Evolutionary conservation across 1,284 basidiomycete genomes (phyloP), one percentile per base, ranked within the genome.

Genomic region (Xerocomus tenax): DNA sequence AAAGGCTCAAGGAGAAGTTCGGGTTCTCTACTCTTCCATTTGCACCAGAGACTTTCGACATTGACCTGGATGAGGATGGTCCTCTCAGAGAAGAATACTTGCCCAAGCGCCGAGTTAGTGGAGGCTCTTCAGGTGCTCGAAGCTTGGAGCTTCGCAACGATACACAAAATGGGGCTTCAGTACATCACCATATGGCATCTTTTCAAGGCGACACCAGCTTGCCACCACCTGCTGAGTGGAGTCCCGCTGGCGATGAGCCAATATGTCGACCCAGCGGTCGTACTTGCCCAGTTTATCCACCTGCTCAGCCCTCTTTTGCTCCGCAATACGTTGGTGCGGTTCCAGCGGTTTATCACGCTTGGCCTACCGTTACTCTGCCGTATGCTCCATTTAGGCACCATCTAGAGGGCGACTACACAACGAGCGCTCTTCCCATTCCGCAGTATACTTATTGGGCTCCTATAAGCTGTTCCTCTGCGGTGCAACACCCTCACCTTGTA

Each of bases 211-310:
- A 70, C 42, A 72, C 72, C 45, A 47, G 59, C 18, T 65, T 87
- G 18, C 85, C 86, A 41, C 83, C 87, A 13, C 86, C 86, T 16
- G 81, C 86, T 7, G 79, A 79, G 63, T 89, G 86, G 86, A 86
- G 83, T 60, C 85, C 86, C 44, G 76, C 78, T 9, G 82, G 74
- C 13, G 85, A 87, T 59, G 84, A 86, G 56, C 84, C 83, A 19
- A 77, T 88, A 51, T 65, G 77, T 38, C 76, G 77, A 36, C 72
- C 75, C 48, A 68, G 69, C 45, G 75, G 71, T 57, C 72, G 77
- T 47, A 61, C 63, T 39, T 76, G 69, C 50, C 75, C 75, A 2
- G 75, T 79, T 40, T 86, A 86, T 53, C 69, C 82, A 40, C 80
- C 84, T 13, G 79, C 83, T 21, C 84, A 82, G 54, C 74, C 84